Conservation (phyloP, 345 rosid species). For the Balakata baccata region DNA sequence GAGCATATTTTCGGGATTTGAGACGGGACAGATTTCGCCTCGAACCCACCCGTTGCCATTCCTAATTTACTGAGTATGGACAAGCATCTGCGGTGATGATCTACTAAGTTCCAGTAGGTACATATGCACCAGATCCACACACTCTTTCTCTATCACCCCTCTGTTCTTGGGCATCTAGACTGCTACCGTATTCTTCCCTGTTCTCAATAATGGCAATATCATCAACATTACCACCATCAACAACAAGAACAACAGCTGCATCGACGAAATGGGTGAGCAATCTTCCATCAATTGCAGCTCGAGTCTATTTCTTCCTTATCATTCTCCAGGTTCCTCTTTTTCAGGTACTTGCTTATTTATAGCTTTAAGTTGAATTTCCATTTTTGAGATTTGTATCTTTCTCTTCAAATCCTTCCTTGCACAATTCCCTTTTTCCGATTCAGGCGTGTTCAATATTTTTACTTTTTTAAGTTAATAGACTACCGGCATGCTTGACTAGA, state of each 20-base stretch:
- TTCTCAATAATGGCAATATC: not conserved
- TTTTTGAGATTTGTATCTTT: not conserved
- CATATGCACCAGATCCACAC: slow-evolving; percentile 2
- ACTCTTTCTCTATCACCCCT: not conserved
- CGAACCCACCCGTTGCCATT: no score
- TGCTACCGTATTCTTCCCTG: not conserved
- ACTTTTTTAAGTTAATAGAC: no score
- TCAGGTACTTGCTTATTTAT: slow-evolving; percentile 44
- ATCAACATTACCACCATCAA: not conserved
- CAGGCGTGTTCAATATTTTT: not conserved
- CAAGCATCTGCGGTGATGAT: no score
- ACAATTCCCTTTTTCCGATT: not conserved
- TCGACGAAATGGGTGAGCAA: slow-evolving; percentile 56
- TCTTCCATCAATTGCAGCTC: slow-evolving; percentile 55
- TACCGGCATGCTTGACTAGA: not conserved
- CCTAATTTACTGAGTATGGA: no score
- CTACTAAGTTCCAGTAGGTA: not conserved
- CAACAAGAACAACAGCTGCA: slow-evolving; percentile 19
- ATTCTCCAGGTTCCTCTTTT: slow-evolving; percentile 88
- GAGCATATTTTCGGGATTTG: no score
- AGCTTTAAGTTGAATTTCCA: not conserved
- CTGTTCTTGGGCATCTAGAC: not conserved
- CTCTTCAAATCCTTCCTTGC: not conserved
- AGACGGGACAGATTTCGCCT: no score
- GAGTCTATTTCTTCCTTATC: slow-evolving; percentile 70